These are phyloP conservation scores for Penicillium soppii DNA, from an alignment of 495 filamentous ascomycete species.

Conservation along the genomic window DNA sequence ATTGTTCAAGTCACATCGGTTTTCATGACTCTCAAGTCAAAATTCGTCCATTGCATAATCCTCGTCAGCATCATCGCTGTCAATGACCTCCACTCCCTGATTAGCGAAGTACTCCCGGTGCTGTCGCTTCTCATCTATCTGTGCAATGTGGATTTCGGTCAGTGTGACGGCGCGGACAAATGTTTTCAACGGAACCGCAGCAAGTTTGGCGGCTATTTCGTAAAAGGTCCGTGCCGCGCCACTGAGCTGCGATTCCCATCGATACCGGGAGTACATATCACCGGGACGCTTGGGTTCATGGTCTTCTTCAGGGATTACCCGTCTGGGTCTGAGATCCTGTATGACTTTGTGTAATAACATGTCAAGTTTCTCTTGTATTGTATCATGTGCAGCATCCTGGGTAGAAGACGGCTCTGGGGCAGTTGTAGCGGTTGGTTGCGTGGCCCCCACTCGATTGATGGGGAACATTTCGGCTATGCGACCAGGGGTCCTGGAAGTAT, in stretches of 20 bases:
- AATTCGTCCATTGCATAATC: constrained; percentile 24
- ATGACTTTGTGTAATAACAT: constrained; percentile 40
- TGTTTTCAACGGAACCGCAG: constrained; percentile 45
- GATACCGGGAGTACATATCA: constrained; percentile 56
- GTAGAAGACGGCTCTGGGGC: background rate
- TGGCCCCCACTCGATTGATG: constrained; percentile 22
- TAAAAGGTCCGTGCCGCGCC: constrained; percentile 55
- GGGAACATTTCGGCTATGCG: constrained; percentile 55
- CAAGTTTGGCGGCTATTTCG: constrained; percentile 49
- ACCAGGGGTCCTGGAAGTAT: constrained; percentile 28
- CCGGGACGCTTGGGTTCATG: constrained; percentile 46
- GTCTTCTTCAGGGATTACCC: constrained; percentile 29
- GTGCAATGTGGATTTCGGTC: constrained; percentile 44
- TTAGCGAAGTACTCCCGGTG: constrained; percentile 29
- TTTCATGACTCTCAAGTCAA: constrained; percentile 28
- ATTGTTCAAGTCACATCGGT: background rate
- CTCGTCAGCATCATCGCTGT: constrained; percentile 25
- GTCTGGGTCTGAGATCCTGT: constrained; percentile 28
- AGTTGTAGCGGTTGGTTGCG: constrained; percentile 3
- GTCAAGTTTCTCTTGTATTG: constrained; percentile 25
- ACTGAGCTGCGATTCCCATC: constrained; percentile 55
- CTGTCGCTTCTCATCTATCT: constrained; percentile 38
- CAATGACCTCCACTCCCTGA: constrained; percentile 13
- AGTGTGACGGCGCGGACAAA: constrained; percentile 48
- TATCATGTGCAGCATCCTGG: background rate